These are phyloP conservation scores for Paramarasmius palmivorus DNA, from an alignment of 1,284 basidiomycete species.

Conservation along the genomic window DNA sequence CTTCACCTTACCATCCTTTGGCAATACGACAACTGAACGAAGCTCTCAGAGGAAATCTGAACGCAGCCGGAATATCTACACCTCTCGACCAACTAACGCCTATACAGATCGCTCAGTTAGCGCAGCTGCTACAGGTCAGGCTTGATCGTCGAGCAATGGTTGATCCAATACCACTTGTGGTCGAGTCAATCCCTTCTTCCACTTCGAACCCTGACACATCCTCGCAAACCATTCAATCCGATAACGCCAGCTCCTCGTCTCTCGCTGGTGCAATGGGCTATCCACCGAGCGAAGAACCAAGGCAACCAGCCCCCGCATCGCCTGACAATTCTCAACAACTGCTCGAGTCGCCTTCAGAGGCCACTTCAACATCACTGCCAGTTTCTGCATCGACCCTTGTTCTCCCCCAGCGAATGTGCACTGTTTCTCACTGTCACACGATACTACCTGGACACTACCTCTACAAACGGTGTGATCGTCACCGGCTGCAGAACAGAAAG, in stretches of 20 bases:
- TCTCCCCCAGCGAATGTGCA: conserved; percentile 49
- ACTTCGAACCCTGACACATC: not conserved
- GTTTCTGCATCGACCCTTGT: conserved; percentile 7
- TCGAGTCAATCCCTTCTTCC: not conserved
- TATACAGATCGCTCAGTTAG: not conserved
- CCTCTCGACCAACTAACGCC: not conserved
- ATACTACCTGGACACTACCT: conserved; percentile 47
- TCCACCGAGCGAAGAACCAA: not conserved
- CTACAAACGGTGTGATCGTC: conserved; percentile 55
- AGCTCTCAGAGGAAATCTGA: not conserved
- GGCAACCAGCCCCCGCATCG: not conserved
- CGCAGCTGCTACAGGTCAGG: not conserved
- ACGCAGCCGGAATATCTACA: not conserved
- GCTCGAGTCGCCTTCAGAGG: too few species aligned
- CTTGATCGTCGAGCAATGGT: not conserved
- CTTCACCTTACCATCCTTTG: not conserved
- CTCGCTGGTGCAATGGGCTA: not conserved
- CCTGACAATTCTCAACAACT: too few species aligned
- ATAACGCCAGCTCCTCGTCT: not conserved
- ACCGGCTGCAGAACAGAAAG: conserved; percentile 52
- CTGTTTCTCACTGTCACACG: conserved; percentile 56
- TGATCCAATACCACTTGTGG: conserved; percentile 1
- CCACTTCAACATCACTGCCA: not conserved
- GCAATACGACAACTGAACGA: too few species aligned
- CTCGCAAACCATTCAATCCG: too few species aligned